Conservation (phyloP, 2,329 filamentous ascomycete genomes). For the Scorias spongiosa region DNA sequence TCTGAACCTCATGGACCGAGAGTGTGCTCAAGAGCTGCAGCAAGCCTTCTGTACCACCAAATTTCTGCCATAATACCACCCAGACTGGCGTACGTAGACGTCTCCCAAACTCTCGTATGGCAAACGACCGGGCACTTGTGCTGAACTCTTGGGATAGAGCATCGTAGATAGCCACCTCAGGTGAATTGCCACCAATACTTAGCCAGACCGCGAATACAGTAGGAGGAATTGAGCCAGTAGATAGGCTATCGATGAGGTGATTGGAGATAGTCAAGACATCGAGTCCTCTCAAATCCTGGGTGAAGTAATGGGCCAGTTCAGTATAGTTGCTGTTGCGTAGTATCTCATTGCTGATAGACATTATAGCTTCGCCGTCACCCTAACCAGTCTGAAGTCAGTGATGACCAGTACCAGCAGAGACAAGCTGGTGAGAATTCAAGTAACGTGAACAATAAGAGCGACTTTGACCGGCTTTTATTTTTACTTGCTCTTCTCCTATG, state of each 20-base stretch:
- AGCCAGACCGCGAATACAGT: constrained; percentile 10
- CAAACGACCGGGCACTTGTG: constrained; percentile 3
- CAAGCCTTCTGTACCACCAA: constrained; percentile 9
- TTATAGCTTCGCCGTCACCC: not conserved
- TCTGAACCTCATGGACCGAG: constrained; percentile 10
- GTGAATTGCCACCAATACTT: constrained; percentile 3
- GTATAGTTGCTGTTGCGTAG: constrained; percentile 2
- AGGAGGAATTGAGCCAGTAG: constrained; percentile 7
- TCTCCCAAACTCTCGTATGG: constrained; percentile 6
- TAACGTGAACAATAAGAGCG: too few relatives aligned
- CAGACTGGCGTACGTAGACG: constrained; percentile 4
- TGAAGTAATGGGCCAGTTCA: constrained; percentile 4
- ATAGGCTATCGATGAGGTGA: constrained; percentile 6
- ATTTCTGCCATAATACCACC: constrained; percentile 6
- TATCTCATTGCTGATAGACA: not conserved
- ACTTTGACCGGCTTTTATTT: too few relatives aligned
- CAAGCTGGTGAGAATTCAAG: too few relatives aligned
- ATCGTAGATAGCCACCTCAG: constrained; percentile 3
- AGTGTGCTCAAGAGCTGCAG: constrained; percentile 6
- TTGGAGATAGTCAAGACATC: constrained; percentile 3
- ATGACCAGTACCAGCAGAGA: too few relatives aligned
- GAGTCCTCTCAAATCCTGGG: not conserved
- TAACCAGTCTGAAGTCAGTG: too few relatives aligned
- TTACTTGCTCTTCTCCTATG: too few relatives aligned
- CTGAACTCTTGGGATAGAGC: constrained; percentile 6